Evolutionary conservation across 2,329 filamentous ascomycete species (phyloP), one percentile per base, ranked within the genome.

Genomic region (Aspergillus unguis): DNA sequence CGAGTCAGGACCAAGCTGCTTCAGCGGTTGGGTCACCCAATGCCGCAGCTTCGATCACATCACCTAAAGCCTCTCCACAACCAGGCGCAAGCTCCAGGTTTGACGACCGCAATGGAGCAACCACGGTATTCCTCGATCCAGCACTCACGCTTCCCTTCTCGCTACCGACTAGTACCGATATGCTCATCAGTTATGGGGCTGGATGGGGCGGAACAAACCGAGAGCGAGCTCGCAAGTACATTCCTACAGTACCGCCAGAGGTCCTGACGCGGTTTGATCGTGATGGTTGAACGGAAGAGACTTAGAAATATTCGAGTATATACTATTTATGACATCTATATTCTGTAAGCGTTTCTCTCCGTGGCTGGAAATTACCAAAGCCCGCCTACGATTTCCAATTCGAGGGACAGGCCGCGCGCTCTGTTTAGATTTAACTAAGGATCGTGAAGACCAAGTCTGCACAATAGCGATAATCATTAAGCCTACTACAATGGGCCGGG

Each of bases 121-220:
- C 65, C 47, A 62, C 57, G 32, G 59, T 96, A 33, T 83, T 96
- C 40, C 74, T 97, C 48, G 92, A 97, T 65, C 90, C 92, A 3
- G 88, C 92, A 2, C 78, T 96, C 54, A 95, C 96, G 81, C 80
- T 99, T 27, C 94, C 94, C 0, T 99, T 99, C 69, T 87, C 88
- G n/a, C 78, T 99, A 28, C 94, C 94, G 1, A 96, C 92, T 1
- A 94, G 90, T 52, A 97, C 92, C 27, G 94, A 99, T 70, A 99
- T 99, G 94, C 80, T 97, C 44, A 84, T 99, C 44, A 92, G 86
- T 60, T 99, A 95, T 65, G 94, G 94, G 0, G 92, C 94, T 9
- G 94, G 94, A 0, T 94, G 97, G 65, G 94, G 94, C 4, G 94
- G 94, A 0, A 77, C 94, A 43, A 96, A 99, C 74, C 82, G 88